A percentile compares a stretch with the other conserved stretches of the same genome.
These are phyloP conservation scores for Phlyctochytrium planicorne DNA, from an alignment of 192 early-diverging fungal species.

Conservation along the genomic window DNA sequence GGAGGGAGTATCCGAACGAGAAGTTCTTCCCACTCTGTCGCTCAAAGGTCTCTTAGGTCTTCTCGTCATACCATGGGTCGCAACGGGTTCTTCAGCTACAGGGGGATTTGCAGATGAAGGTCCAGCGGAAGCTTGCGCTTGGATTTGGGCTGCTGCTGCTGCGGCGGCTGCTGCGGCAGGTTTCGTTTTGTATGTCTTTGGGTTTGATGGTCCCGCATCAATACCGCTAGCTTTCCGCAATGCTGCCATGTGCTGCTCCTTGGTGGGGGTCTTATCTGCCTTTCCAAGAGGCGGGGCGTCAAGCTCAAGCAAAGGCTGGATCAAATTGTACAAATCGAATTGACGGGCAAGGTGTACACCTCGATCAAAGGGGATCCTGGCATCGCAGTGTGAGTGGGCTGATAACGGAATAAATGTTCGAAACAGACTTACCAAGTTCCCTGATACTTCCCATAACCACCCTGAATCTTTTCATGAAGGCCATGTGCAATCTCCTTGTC, in stretches of 20 bases:
- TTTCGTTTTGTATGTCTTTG: background rate
- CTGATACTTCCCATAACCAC: slow-evolving; percentile 99
- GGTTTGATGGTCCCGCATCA: background rate
- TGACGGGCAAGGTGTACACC: slow-evolving; percentile 78
- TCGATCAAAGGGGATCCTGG: slow-evolving; percentile 84
- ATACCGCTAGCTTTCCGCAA: background rate
- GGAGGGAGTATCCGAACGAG: background rate
- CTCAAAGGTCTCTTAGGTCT: background rate
- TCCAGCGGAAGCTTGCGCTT: too few relatives aligned
- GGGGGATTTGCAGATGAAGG: too few relatives aligned
- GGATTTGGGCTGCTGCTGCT: background rate
- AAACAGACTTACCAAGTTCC: slow-evolving; percentile 74
- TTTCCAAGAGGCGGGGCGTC: slow-evolving; percentile 7
- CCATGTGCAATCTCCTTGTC: slow-evolving; percentile 86
- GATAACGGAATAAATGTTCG: slow-evolving; percentile 8
- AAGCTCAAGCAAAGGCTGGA: slow-evolving; percentile 51
- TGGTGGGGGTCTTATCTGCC: slow-evolving; percentile 13
- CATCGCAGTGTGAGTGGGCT: slow-evolving; percentile 37
- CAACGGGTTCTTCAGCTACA: too few relatives aligned
- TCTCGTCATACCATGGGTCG: background rate
- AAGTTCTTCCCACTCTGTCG: background rate
- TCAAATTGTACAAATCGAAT: slow-evolving; percentile 71
- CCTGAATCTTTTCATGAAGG: slow-evolving; percentile 94
- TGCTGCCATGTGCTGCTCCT: slow-evolving; percentile 1
- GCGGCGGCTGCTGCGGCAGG: background rate